Evolutionary conservation across 129 eudicot species (phyloP), one percentile per base, ranked within the genome.

Genomic region (Centrapalus pauciflorus): DNA sequence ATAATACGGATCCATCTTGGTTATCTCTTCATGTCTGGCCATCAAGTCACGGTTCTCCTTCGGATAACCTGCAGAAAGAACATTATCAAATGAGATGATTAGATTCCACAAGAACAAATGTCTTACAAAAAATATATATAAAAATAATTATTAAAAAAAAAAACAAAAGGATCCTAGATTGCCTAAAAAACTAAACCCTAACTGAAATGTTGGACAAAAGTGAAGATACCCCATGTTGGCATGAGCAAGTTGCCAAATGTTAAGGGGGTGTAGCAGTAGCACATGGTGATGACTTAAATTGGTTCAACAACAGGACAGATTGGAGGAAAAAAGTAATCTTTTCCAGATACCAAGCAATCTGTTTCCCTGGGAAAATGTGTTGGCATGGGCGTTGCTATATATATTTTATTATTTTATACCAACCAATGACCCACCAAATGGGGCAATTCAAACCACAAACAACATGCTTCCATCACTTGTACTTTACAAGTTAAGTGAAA

Each of bases 21-120:
- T 58, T 32, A 25, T 56, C 60, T 55, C 61, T 77, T 63, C 77
- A 58, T 55, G 14, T 46, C 51, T 30, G 74, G 63, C 81, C 79
- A 71, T 37, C 78, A 66, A 75, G 75, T 61, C 16, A 37, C 80
- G 48, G 79, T 58, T 71, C 52, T 78, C 89, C 95, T 86, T 86
- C 10, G 89, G 86, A 83, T 66, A 57, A 64, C 82, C 88, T 83
- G 74, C 40, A 32, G 6, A 55, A 65, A 68, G 3, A 43, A 9
- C 62, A 51, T 66, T 30, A 56, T 32, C 28, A 52, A 29, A 34
- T 20, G 10, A 16, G 10, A 16, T 27, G 7, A 10, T 61, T 61
- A 72, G 41, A 61, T 61, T 49, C 54, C 54, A 48, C 40, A 43
- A 24, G 25, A n/a, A n/a, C n/a, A n/a, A n/a, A n/a, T n/a, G n/a